Conservation (phyloP, 371 early-diverging fungal genomes). For the Lichtheimia ramosa region DNA sequence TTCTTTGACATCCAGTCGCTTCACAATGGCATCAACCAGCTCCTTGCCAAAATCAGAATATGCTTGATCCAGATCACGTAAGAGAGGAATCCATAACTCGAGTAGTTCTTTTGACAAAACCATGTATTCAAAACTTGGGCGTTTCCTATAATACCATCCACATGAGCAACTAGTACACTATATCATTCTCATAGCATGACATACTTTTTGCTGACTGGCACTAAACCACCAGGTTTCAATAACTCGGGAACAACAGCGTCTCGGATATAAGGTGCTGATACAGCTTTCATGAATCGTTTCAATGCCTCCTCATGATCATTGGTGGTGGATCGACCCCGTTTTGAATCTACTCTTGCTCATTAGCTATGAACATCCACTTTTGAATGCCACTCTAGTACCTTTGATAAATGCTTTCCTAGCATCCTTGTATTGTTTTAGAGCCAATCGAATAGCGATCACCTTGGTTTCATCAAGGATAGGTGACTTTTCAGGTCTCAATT, state of each 20-base stretch:
- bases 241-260: conserved; percentile 32
- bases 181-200: too few relatives aligned
- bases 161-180: not conserved
- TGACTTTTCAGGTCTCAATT: conserved; percentile 19
- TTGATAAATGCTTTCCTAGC: not conserved
- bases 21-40: conserved; percentile 28
- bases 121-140: conserved; percentile 28
- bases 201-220: conserved; percentile 47
- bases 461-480: conserved; percentile 5
- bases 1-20: conserved; percentile 25
- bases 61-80: conserved; percentile 29
- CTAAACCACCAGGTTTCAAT: conserved; percentile 42
- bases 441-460: conserved; percentile 2
- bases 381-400: not conserved
- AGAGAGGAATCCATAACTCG: conserved; percentile 43
- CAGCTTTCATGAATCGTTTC: conserved; percentile 5
- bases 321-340: too few relatives aligned
- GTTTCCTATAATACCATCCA: conserved; percentile 26
- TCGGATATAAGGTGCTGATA: conserved; percentile 14
- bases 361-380: not conserved
- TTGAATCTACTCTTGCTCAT: too few relatives aligned
- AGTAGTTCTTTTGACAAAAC: conserved; percentile 33
- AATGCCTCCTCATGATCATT: conserved; percentile 3
- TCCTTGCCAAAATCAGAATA: conserved; percentile 29
- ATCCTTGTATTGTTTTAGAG: conserved; percentile 4